Conservation (phyloP, 108 stramenopile genomes). For the Conticribra weissflogii region DNA sequence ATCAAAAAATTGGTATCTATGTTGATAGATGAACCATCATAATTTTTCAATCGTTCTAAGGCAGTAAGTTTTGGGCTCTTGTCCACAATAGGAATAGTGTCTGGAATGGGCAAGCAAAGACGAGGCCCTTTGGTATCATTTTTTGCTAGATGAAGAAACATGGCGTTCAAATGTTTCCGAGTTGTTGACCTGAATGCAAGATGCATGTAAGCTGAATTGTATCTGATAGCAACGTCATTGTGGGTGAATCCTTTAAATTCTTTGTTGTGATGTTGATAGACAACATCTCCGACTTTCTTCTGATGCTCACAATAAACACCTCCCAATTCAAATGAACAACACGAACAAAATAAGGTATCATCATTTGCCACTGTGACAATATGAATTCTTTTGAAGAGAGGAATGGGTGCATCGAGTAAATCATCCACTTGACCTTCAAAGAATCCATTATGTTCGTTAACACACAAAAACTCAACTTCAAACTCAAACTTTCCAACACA, state of each 20-base stretch:
- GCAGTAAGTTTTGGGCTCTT: neutral
- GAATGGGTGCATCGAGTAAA: too few species aligned
- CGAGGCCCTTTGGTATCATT: neutral
- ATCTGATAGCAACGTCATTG: neutral
- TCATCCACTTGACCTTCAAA: too few species aligned
- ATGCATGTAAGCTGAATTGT: neutral
- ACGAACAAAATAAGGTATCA: too few species aligned
- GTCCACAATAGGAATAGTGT: neutral
- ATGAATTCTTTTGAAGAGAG: neutral
- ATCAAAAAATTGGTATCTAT: too few species aligned
- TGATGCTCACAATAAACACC: conserved; percentile 4
- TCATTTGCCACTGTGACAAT: neutral
- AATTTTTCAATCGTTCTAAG: neutral
- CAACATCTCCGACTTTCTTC: neutral
- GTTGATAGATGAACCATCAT: neutral
- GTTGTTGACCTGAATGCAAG: neutral
- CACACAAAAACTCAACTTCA: too few species aligned
- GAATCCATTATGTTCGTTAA: too few species aligned
- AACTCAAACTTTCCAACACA: too few species aligned
- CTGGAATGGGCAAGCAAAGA: neutral
- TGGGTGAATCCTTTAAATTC: conserved; percentile 3
- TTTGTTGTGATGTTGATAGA: neutral
- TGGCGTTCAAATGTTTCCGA: neutral
- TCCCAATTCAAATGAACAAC: neutral
- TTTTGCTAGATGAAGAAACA: neutral